Evolutionary conservation across 1,284 basidiomycete genomes (phyloP), one percentile per base, ranked within the genome.

Genomic region (Anthracocystis setariae): DNA sequence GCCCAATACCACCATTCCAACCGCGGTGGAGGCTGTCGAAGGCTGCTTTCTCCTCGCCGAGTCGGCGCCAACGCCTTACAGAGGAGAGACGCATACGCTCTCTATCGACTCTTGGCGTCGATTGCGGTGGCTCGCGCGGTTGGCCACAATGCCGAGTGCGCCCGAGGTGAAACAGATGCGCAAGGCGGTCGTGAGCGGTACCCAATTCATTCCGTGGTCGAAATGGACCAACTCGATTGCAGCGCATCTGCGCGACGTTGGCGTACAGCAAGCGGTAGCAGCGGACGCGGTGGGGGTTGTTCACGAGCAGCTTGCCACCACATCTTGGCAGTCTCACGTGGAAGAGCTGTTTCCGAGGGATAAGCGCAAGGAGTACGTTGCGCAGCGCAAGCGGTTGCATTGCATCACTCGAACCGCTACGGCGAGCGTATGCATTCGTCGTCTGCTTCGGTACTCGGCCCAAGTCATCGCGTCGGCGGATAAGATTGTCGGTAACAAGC

Each of bases 21-120:
- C 21, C 35, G 7, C 20, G 10, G 21, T 20, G 21, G 20, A 12
- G 3, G 5, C 20, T 2, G 45, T 49, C n/a, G 60, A 59, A 20
- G 38, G 29, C 18, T 48, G 48, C 23, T 37, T 60, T 3, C 53
- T 53, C 15, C 46, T 64, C n/a, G 20, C 32, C 7, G 45, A 43
- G 15, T 37, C 52, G 15, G 40, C 43, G 9, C 45, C 45, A 29
- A 27, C 4, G 15, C 69, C 69, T 2, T 33, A 21, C 33, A 12
- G 42, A n/a, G 13, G 3, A 32, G 69, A 67, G 27, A 64, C 64
- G 3, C 59, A 73, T 20, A 60, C 64, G 4, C 39, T 73, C 23
- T 73, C 59, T 27, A 24, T 73, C 25, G 47, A 54, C 25, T 24
- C 51, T 15, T 32, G 32, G 20, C 59, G 60, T 1, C 50, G 49